phyloP scores from a whole-genome alignment of 2,329 filamentous ascomycete species.

The Phyllachora maydis region DNA sequence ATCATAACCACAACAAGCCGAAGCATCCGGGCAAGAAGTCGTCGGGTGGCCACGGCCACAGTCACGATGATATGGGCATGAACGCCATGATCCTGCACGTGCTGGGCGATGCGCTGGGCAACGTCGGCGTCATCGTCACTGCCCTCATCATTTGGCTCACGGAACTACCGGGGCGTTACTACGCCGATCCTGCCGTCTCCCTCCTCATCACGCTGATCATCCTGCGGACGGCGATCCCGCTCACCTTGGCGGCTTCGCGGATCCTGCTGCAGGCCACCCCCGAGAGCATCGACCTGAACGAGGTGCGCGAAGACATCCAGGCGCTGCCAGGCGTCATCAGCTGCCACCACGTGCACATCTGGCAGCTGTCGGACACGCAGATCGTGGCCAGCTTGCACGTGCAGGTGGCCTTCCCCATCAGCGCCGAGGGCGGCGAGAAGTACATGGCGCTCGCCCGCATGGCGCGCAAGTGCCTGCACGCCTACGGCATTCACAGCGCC shows the following conservation, averaged over 20 bases:
- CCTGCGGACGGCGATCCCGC: constrained; percentile 52
- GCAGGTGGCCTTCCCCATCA: constrained; percentile 76
- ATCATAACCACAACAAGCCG: constrained; percentile 67
- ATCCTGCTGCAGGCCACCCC: constrained; percentile 91
- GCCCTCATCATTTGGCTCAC: constrained; percentile 86
- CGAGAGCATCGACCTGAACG: constrained; percentile 66
- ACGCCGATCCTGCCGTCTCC: constrained; percentile 81
- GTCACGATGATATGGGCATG: constrained; percentile 87
- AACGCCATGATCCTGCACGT: constrained; percentile 60
- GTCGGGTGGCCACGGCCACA: constrained; percentile 50
- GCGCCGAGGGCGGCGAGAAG: constrained; percentile 52
- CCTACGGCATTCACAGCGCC: constrained; percentile 87
- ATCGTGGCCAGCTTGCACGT: constrained; percentile 85
- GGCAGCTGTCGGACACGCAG: constrained; percentile 92
- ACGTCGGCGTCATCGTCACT: constrained; percentile 67
- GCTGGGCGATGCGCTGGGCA: constrained; percentile 68
- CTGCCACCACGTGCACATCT: constrained; percentile 92
- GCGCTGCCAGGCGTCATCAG: constrained; percentile 66
- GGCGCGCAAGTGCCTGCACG: constrained; percentile 76
- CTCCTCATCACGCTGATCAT: constrained; percentile 78
- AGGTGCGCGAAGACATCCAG: constrained; percentile 85
- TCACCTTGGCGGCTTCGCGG: constrained; percentile 61
- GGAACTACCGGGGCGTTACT: constrained; percentile 59
- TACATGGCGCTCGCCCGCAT: constrained; percentile 83
- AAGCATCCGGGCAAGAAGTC: constrained; percentile 36